phyloP scores from a whole-genome alignment of 208 protist genomes.

The Leptomonas seymouri region DNA sequence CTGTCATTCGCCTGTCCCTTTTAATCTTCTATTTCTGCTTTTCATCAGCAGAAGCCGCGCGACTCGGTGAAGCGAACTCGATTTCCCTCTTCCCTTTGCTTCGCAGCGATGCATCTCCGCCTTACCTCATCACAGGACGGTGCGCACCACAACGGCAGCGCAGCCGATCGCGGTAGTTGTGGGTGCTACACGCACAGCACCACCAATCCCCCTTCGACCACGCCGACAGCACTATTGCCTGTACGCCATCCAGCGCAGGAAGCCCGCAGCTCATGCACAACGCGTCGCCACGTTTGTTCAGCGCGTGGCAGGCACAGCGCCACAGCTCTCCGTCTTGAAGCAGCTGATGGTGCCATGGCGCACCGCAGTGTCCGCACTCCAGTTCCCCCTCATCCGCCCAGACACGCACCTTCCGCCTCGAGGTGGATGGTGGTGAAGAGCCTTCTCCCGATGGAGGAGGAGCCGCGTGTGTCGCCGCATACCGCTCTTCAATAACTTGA shows the following conservation, averaged over 20 bases:
- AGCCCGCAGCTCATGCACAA: constrained; percentile 61
- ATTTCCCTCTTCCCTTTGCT: no score
- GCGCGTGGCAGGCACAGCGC: constrained; percentile 76
- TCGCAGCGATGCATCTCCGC: not conserved
- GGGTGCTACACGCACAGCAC: constrained; percentile 50
- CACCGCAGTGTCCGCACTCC: constrained; percentile 52
- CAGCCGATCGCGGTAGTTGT: constrained; percentile 63
- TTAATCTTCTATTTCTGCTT: no score
- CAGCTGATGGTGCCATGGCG: constrained; percentile 69
- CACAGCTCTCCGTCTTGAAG: constrained; percentile 41
- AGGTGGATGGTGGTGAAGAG: not conserved
- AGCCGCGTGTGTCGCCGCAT: not conserved
- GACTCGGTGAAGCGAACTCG: no score
- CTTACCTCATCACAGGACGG: constrained; percentile 8
- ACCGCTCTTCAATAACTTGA: constrained; percentile 30
- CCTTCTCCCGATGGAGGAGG: no score
- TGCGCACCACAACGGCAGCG: constrained; percentile 53
- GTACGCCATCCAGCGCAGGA: constrained; percentile 46
- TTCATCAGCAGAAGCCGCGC: no score
- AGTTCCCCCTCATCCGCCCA: constrained; percentile 37
- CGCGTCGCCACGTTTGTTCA: constrained; percentile 37
- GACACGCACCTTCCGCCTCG: not conserved
- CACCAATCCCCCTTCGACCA: constrained; percentile 81
- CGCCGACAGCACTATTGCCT: constrained; percentile 49
- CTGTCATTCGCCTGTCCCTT: no score